Base-by-base conservation (phyloP, 1,284 basidiomycete species). In the Prillingera fragicola region DNA sequence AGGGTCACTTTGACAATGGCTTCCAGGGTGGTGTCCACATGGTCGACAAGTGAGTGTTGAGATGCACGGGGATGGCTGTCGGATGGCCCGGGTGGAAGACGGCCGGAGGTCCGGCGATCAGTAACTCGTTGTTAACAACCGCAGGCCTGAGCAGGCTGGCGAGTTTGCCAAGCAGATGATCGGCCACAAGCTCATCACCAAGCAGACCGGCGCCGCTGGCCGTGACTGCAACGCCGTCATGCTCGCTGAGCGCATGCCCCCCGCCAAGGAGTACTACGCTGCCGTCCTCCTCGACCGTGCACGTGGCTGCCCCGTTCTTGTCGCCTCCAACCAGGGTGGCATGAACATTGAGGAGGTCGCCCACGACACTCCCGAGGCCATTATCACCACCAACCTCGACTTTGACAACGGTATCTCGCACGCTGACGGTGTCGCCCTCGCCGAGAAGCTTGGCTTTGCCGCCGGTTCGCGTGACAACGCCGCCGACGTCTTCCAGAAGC, bases 281-380 rank as follows among this genome's bases (percentile, higher is more conserved):
- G 95, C 95, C 24, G 81, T 98, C 36, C 80, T 99, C 50, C 97
- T 97, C 70, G 95, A 99, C 77, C 89, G 95, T 60, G 80, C 80
- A 25, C 77, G 84, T 13, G 85, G 91, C 57, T 83, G 87, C 13
- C 88, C 92, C 38, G 94, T 97, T 21, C 79, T 99, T 44, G 91
- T 99, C 50, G 86, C 86, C 18, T 98, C 95, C 32, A 80, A 80
- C 43, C 91, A 97, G 70, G 89, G 89, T 50, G 89, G 89, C 46
- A 94, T 94, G 88, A 95, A 91, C 77, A 99, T 99, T 67, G 95
- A 99, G 73, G 95, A 99, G 65, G 95, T 99, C 38, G 95, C 95
- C n/a, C 87, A 87, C 39, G 91, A 96, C 63, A 89, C 92, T 65
- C 95, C 95, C 27, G 77, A 78, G 34, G 89, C 95, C 25, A 98